Evolutionary conservation across 73 alveolate species (phyloP), one percentile per base, ranked within the genome.

Genomic region (Paramecium caudatum): DNA sequence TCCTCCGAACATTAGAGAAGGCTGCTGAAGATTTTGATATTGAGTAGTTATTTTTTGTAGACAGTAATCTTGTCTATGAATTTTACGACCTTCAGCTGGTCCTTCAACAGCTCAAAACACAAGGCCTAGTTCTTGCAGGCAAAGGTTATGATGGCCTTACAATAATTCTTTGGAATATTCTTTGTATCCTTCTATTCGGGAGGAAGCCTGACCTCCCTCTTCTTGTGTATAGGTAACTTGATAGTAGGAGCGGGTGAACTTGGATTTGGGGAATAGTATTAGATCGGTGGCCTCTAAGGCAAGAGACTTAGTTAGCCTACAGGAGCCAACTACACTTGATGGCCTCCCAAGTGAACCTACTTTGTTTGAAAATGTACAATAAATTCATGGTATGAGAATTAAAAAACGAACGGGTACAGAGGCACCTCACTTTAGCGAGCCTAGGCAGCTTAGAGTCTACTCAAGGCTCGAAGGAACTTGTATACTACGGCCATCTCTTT

Each of bases 91-190:
- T 63, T 63, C 82, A 30, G 30, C 13, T 63, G 17, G 23, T 33
- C 47, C 34, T 33, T 10, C 30, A 63, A 63, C 8, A 63, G 23
- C 17, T 25, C 4, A 1, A 63, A 9, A 10, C 82, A 63, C 0
- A 63, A 0, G 5, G 23, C 34, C 1, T 49, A 16, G 34, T 68
- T 68, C 16, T 68, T 68, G 19, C 50, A 68, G 1, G 84, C 84
- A 68, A 68, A 68, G 34, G 84, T 68, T 25, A 68, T 68, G 3
- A 68, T 68, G 27, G 48, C 37, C 50, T 68, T 68, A 21, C 84
- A 68, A 9, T 68, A 68, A 68, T 68, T 68, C 84, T 68, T 68
- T 3, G 84, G 84, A 37, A 68, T 68, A 49, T 68, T 68, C 84
- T 68, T 68, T 1, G 84, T 68, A 23, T 68, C 84, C 30, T 68